Conservation (phyloP, 192 early-diverging fungal species). For the Backusella parvicylindrica region DNA sequence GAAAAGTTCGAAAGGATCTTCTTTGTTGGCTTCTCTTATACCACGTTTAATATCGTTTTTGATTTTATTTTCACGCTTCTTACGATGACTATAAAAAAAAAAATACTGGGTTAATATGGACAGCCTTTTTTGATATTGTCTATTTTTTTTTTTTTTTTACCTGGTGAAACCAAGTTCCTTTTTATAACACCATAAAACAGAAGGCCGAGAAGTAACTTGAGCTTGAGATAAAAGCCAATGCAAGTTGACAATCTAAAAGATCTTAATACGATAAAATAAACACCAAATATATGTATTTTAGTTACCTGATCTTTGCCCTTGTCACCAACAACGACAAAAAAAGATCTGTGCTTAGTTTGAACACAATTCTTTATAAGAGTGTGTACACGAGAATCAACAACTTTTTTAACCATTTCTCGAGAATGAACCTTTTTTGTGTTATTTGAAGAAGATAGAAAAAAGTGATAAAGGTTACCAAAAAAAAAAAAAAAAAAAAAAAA, state of each 20-base stretch:
- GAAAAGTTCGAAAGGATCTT: slow-evolving; percentile 99
- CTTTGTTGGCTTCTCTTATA: slow-evolving; percentile 83
- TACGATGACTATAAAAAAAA: slow-evolving; percentile 66
- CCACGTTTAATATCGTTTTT: slow-evolving; percentile 93
- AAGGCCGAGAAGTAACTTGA: slow-evolving; percentile 82
- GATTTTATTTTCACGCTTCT: slow-evolving; percentile 95
- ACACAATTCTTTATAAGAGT: slow-evolving; percentile 91
- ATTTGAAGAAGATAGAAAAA: not conserved
- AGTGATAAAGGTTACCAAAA: too few species aligned
- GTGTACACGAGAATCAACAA: slow-evolving; percentile 91
- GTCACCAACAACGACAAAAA: slow-evolving; percentile 97
- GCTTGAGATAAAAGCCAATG: slow-evolving; percentile 96
- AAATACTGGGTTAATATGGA: not conserved
- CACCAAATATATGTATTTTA: too few species aligned
- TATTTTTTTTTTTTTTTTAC: slow-evolving; percentile 16
- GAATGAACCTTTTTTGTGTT: not conserved
- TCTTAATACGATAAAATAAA: too few species aligned
- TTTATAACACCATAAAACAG: slow-evolving; percentile 99
- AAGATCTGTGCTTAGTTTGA: slow-evolving; percentile 86
- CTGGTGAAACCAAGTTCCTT: slow-evolving; percentile 94
- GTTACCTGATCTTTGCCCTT: slow-evolving; percentile 81
- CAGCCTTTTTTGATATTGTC: not conserved
- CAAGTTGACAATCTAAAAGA: slow-evolving; percentile 83
- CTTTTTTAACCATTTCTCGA: slow-evolving; percentile 71
- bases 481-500: too few species aligned